A percentile compares a stretch with the other conserved stretches of the same genome.
These are phyloP conservation scores for Elaeagnus macrophylla DNA, from an alignment of 306 rosid species.

Conservation along the genomic window DNA sequence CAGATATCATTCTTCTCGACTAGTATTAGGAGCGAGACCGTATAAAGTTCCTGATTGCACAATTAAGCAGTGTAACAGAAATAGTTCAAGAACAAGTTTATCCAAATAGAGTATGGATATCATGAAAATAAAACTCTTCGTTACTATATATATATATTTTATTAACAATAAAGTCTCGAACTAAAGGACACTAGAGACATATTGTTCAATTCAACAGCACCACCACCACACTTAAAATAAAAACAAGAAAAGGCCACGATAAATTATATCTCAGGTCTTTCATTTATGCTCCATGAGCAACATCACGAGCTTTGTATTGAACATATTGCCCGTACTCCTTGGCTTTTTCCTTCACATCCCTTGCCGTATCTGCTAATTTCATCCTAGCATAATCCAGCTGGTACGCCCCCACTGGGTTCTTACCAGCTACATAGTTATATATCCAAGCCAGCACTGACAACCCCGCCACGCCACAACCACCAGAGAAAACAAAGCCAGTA, in stretches of 20 bases:
- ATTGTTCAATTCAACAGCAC: background rate
- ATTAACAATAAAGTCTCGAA: no score
- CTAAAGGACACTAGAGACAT: no score
- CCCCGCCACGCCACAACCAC: slow-evolving; percentile 43
- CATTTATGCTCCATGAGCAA: slow-evolving; percentile 18
- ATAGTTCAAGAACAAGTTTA: no score
- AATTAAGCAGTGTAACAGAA: no score
- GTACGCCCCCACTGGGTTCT: slow-evolving; percentile 31
- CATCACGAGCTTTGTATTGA: slow-evolving; percentile 26
- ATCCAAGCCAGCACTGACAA: slow-evolving; percentile 48
- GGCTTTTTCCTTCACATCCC: slow-evolving; percentile 39
- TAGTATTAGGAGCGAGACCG: no score
- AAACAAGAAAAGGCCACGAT: background rate
- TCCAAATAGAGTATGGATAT: no score
- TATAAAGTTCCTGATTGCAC: no score
- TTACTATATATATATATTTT: no score
- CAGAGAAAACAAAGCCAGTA: slow-evolving; percentile 40
- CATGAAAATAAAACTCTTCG: no score
- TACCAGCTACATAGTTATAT: slow-evolving; percentile 31
- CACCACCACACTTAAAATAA: background rate
- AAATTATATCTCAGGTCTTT: background rate
- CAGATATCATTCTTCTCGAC: no score
- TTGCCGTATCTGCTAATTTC: slow-evolving; percentile 32
- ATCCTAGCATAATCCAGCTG: slow-evolving; percentile 35
- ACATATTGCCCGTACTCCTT: slow-evolving; percentile 24